A percentile compares a stretch with the other conserved stretches of the same genome.
These are phyloP conservation scores for Penstemon newberryi DNA, from an alignment of 257 asterid species.

Conservation along the genomic window DNA sequence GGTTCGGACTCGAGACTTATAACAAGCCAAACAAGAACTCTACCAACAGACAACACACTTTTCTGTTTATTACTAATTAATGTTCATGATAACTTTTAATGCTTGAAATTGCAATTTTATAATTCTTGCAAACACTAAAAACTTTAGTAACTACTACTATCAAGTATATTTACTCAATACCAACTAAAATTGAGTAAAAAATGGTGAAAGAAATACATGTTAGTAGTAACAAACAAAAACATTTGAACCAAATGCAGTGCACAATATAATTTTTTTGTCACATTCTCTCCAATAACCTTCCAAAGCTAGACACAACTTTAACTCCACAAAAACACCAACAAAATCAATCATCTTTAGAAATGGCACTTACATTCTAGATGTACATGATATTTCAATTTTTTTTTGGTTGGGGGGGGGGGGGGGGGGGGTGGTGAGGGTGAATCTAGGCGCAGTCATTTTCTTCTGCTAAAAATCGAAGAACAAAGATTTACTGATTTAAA, in stretches of 20 bases:
- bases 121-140: too few species aligned
- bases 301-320: slow-evolving; percentile 2
- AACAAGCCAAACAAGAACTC: too few species aligned
- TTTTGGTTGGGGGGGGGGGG: too few species aligned
- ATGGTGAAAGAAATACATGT: too few species aligned
- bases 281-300: slow-evolving; percentile 9
- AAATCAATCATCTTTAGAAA: slow-evolving; percentile 44
- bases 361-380: slow-evolving; percentile 39
- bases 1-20: too few species aligned
- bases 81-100: too few species aligned
- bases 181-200: too few species aligned
- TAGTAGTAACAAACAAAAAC: not conserved
- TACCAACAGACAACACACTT: too few species aligned
- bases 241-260: not conserved
- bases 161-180: too few species aligned
- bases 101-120: too few species aligned
- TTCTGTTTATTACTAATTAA: too few species aligned
- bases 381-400: slow-evolving; percentile 33
- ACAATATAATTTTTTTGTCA: not conserved
- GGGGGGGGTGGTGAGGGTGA: not conserved
- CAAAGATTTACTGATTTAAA: slow-evolving; percentile 53
- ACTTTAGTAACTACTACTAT: too few species aligned
- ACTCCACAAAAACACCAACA: slow-evolving; percentile 35
- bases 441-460: slow-evolving; percentile 50
- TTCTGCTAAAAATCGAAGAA: slow-evolving; percentile 87